Evolutionary conservation across 2,329 filamentous ascomycete genomes (phyloP).

Genomic region (Blastomyces emzantsi): DNA sequence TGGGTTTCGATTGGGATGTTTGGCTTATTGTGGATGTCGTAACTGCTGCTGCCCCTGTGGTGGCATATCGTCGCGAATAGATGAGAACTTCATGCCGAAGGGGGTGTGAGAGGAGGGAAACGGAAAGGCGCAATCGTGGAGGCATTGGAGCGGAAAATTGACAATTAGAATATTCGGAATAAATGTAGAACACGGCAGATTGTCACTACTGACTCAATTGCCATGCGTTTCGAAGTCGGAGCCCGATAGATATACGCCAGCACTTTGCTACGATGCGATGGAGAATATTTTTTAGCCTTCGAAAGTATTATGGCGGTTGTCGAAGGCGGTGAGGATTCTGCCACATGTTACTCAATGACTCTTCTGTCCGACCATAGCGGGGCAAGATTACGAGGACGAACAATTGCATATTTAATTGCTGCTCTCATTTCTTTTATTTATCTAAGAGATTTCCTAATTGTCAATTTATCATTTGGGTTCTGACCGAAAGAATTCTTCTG

Average conservation of each 20-base stretch:
- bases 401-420: neutral
- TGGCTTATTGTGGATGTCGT: conserved; percentile 44
- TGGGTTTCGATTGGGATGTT: conserved; percentile 31
- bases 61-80: conserved; percentile 8
- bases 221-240: conserved; percentile 2
- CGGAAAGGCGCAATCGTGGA: conserved; percentile 41
- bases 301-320: neutral
- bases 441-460: no score
- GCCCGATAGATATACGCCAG: neutral
- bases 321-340: conserved; percentile 10
- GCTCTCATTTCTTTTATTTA: neutral
- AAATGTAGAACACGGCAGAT: neutral
- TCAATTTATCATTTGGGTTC: neutral
- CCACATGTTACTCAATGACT: conserved; percentile 1
- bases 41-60: conserved; percentile 9
- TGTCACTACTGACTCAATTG: neutral
- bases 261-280: neutral
- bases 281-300: conserved; percentile 2
- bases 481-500: neutral
- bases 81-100: conserved; percentile 26
- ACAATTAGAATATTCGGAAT: neutral
- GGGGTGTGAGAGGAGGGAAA: conserved; percentile 27
- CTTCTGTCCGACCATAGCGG: neutral
- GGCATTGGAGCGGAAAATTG: conserved; percentile 38
- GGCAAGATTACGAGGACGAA: neutral